phyloP scores from a whole-genome alignment of 2,329 filamentous ascomycete genomes.

The Aspergillus ibericus region DNA sequence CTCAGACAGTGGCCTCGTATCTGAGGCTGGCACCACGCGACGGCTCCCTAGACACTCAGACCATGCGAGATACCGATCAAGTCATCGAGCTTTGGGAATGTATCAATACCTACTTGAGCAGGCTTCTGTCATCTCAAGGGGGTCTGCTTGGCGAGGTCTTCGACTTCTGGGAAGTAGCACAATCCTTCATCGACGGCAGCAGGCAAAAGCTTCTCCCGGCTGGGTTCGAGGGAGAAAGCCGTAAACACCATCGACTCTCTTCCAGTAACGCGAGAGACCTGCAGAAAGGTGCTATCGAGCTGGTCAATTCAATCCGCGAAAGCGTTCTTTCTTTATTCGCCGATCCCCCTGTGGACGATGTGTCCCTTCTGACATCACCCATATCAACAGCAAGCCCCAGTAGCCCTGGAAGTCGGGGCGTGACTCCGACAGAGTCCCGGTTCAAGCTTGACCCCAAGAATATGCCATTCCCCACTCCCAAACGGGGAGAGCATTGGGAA shows the following conservation, averaged over 20 bases:
- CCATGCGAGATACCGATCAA: slow-evolving; percentile 73
- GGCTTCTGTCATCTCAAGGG: slow-evolving; percentile 69
- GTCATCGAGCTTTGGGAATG: slow-evolving; percentile 93
- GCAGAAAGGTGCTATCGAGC: slow-evolving; percentile 73
- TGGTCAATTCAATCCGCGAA: slow-evolving; percentile 81
- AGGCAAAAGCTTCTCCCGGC: slow-evolving; percentile 76
- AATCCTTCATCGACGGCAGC: slow-evolving; percentile 84
- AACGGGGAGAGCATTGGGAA: slow-evolving; percentile 82
- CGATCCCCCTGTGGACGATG: slow-evolving; percentile 84
- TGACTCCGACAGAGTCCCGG: slow-evolving; percentile 65
- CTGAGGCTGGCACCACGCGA: slow-evolving; percentile 72
- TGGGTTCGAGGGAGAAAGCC: slow-evolving; percentile 79
- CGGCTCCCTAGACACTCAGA: slow-evolving; percentile 59
- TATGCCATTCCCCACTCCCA: slow-evolving; percentile 73
- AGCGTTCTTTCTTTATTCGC: slow-evolving; percentile 79
- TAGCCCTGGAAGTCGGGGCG: slow-evolving; percentile 58
- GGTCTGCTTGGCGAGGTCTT: slow-evolving; percentile 86
- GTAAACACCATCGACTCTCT: slow-evolving; percentile 76
- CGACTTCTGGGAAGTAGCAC: slow-evolving; percentile 90
- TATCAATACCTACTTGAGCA: slow-evolving; percentile 70
- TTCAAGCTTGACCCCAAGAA: slow-evolving; percentile 80
- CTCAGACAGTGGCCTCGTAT: slow-evolving; percentile 70
- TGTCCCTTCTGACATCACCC: slow-evolving; percentile 83
- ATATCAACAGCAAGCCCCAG: slow-evolving; percentile 65
- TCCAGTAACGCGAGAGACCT: slow-evolving; percentile 69